These are phyloP conservation scores for Lactarius deliciosus DNA, from an alignment of 768 basidiomycete genomes.

Conservation along the genomic window DNA sequence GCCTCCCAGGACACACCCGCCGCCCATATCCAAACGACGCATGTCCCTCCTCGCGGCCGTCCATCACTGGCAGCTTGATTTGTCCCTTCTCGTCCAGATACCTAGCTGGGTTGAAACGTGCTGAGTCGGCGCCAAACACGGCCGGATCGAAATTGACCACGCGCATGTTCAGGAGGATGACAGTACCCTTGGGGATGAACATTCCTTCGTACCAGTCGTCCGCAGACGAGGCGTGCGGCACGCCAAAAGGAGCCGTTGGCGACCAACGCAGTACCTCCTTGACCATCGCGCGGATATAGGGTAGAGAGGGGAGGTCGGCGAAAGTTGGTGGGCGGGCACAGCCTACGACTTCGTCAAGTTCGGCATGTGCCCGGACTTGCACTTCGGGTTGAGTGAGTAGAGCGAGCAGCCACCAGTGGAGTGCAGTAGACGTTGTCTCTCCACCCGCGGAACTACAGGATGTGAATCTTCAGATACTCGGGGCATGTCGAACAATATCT, in stretches of 20 bases:
- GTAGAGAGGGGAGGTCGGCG: neutral
- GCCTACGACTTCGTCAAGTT: neutral
- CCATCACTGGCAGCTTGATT: neutral
- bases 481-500: neutral
- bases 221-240: neutral
- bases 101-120: neutral
- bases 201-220: neutral
- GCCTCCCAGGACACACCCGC: neutral
- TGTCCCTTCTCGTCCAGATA: neutral
- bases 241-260: constrained; percentile 13
- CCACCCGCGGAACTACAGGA: neutral
- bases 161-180: neutral
- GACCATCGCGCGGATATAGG: constrained; percentile 1
- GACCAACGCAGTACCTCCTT: neutral
- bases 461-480: neutral
- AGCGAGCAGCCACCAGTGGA: neutral
- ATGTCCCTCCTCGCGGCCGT: neutral
- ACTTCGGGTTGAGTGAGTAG: neutral
- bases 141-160: neutral
- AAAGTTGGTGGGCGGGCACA: neutral
- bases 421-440: neutral
- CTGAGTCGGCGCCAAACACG: neutral
- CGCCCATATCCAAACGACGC: neutral
- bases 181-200: neutral
- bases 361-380: neutral